Evolutionary conservation across 495 filamentous ascomycete species (phyloP), one percentile per base, ranked within the genome.

Genomic region (Collariella sp.): DNA sequence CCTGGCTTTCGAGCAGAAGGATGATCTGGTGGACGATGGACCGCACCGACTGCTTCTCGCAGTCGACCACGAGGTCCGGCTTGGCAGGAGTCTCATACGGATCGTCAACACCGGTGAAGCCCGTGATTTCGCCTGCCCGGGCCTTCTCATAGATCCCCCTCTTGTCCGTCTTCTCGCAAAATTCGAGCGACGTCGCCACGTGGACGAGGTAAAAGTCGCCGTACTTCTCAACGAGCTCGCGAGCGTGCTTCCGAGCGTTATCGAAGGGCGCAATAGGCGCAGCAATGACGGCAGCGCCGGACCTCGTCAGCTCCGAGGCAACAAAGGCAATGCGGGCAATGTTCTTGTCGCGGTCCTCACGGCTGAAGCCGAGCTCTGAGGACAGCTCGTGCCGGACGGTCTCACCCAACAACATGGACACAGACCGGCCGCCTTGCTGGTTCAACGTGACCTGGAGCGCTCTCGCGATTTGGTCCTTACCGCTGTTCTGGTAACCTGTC

Each of bases 81-180:
- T 94, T 93, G 53, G 70, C 64, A 5, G 93, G 93, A 55, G 69
- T 65, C 82, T 98, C 93, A 69, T 97, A 98, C 51, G 93, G 90
- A 71, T 96, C 93, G 70, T 98, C 93, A 54, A 98, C 93, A 63
- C 93, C 93, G 29, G 93, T 98, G 78, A 98, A 98, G 31, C 90
- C 90, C 83, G 89, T 93, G 74, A 98, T 95, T 78, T 96, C 89
- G 15, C 93, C 93, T 9, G 72, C 78, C 48, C 94, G 81, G 13
- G 93, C 93, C 72, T 82, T 80, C 22, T 74, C 79, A 72, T 98
- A 98, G 60, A 96, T 85, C 22, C 93, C 94, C 55, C 83, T 79
- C 81, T 88, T 94, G 71, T 98, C 93, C 50, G 90, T 96, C 80
- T 85, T 84, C 79, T 98, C 93, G 71, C 84, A 87, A 76, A 89